These are phyloP conservation scores for Solanum chaucha DNA, from an alignment of 257 asterid species.

Conservation along the genomic window DNA sequence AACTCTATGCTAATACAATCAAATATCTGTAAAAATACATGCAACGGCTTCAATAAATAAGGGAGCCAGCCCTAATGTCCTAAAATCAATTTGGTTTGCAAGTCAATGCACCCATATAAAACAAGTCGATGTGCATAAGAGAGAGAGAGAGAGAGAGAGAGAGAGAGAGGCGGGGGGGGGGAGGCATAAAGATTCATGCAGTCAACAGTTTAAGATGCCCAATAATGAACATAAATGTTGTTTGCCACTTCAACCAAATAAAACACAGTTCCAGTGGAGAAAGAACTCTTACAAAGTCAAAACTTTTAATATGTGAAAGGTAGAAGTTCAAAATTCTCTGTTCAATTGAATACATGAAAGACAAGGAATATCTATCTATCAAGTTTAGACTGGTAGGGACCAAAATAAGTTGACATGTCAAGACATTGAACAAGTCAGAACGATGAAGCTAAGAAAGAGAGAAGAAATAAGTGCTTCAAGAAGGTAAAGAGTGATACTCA, in stretches of 20 bases:
- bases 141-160: too few relatives aligned
- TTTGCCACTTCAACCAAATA: not conserved
- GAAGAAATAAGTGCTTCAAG: not conserved
- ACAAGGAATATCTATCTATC: not conserved
- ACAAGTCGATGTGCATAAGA: not conserved
- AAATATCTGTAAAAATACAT: not conserved
- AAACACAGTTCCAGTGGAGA: not conserved
- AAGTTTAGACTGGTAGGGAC: not conserved
- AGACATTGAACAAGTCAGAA: not conserved
- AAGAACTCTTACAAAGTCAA: not conserved
- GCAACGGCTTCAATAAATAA: not conserved
- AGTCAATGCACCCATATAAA: not conserved
- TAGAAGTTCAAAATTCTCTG: not conserved
- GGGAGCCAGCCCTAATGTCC: not conserved
- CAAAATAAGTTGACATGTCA: not conserved
- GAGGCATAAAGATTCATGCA: not conserved
- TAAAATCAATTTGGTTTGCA: not conserved
- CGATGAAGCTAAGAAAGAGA: not conserved
- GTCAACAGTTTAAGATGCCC: not conserved
- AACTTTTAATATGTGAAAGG: not conserved
- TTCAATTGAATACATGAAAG: not conserved
- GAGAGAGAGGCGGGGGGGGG: too few relatives aligned
- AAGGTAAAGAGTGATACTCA: constrained; percentile 1
- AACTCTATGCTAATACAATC: not conserved
- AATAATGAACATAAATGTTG: not conserved